Evolutionary conservation across 2,329 filamentous ascomycete species (phyloP), one percentile per base, ranked within the genome.

Genomic region (Rutstroemia sp.): DNA sequence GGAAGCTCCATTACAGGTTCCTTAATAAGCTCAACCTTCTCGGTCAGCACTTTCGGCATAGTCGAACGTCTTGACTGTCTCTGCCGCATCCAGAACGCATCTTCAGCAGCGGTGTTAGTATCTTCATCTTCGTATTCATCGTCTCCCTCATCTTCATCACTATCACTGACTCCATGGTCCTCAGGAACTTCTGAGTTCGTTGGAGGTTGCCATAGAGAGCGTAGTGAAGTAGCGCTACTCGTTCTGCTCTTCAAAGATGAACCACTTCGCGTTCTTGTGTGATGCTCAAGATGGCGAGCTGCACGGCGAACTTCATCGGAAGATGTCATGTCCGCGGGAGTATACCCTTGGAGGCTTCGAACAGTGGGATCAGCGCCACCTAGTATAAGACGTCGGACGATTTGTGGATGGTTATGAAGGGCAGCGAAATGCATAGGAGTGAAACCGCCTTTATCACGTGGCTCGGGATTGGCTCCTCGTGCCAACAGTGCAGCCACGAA

Each of bases 391-490:
- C 87, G 82, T 58, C 86, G 80, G 14, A 92, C 85, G 62, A 94
- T 89, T 67, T 90, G 84, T 10, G 82, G 75, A 66, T 91, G 85
- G 60, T 86, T 82, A 69, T 88, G 86, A 66, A 95, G 79, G 25
- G 87, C 84, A 19, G 90, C 89, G 67, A 92, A 81, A 70, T 95
- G 89, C 73, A 95, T 79, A 14, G 90, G 84, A 4, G 88, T 90
- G 70, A 89, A 92, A 21, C 89, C 89, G 50, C 87, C 86, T 60
- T 84, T 86, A 68, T 95, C 90, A 55, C 83, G 80, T 39, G 84
- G 75, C 65, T 92, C 84, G 1, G 86, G 83, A 65, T 87, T 86
- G 19, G 88, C 89, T n/a, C 89, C 88, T 61, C 88, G 81, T 9
- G 85, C 87, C 19, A 95, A 75, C 25, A 95, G 77, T 30, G 85